Evolutionary conservation across 2,329 filamentous ascomycete species (phyloP).

Genomic region (Apiospora sp.): DNA sequence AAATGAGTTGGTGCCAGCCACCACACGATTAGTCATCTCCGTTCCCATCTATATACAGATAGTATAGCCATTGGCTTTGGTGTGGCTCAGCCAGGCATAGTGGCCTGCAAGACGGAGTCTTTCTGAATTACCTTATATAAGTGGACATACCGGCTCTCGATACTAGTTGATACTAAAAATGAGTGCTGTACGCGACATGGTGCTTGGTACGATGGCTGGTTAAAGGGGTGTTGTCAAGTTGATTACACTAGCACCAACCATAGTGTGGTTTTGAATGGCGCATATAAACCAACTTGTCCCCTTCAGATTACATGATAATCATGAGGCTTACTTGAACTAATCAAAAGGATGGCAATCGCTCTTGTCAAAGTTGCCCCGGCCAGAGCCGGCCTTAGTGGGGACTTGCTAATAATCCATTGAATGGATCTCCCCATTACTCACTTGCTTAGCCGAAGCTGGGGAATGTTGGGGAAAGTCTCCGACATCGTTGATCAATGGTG

Average conservation of each 20-base stretch:
- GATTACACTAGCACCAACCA: neutral
- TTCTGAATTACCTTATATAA: neutral
- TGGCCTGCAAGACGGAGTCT: neutral
- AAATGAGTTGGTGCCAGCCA: neutral
- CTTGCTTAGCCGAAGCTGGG: slow-evolving; percentile 13
- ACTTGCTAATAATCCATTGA: neutral
- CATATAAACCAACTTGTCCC: neutral
- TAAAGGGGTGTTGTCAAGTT: neutral
- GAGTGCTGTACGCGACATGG: neutral
- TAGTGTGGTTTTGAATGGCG: neutral
- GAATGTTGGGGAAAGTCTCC: slow-evolving; percentile 14
- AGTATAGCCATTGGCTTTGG: neutral
- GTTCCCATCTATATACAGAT: neutral
- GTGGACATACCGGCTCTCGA: neutral
- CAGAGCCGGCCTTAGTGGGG: neutral
- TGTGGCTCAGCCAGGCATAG: neutral
- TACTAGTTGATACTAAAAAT: neutral
- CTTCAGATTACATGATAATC: neutral
- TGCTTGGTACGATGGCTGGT: neutral
- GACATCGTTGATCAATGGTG: neutral
- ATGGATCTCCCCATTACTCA: slow-evolving; percentile 5
- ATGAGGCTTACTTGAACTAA: neutral
- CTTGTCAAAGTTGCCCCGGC: neutral
- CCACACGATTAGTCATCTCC: neutral
- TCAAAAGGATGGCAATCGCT: neutral